These are phyloP conservation scores for Pichia pseudocactophila DNA, from an alignment of 805 yeast genomes.

Conservation along the genomic window DNA sequence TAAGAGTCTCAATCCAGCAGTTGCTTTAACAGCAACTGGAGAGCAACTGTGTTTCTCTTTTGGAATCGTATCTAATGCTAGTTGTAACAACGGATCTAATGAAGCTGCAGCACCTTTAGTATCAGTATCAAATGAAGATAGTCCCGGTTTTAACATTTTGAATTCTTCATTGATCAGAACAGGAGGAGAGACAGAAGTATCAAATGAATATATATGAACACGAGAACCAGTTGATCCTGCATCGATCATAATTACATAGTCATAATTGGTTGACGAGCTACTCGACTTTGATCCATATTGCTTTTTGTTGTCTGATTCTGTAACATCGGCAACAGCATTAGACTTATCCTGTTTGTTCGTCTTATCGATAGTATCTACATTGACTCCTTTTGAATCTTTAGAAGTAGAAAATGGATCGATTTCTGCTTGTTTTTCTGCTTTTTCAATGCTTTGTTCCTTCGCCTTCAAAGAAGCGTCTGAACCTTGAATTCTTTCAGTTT, in stretches of 20 bases:
- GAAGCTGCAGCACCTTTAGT: slow-evolving; percentile 83
- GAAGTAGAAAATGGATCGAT: background rate
- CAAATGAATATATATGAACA: slow-evolving; percentile 88
- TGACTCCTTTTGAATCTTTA: background rate
- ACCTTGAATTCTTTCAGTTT: slow-evolving; percentile 9
- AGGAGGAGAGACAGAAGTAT: slow-evolving; percentile 81
- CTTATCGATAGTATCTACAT: background rate
- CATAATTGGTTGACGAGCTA: slow-evolving; percentile 26
- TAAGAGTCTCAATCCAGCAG: slow-evolving; percentile 87
- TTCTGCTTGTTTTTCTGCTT: slow-evolving; percentile 2
- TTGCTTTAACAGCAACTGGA: slow-evolving; percentile 94
- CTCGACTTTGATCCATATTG: background rate
- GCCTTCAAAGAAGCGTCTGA: slow-evolving; percentile 13
- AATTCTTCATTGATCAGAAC: slow-evolving; percentile 69
- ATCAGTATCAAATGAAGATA: slow-evolving; percentile 76
- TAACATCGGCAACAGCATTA: too few relatives aligned
- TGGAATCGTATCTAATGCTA: slow-evolving; percentile 76
- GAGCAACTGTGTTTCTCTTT: slow-evolving; percentile 64
- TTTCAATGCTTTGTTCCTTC: slow-evolving; percentile 8
- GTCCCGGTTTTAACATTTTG: slow-evolving; percentile 86
- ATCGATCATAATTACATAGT: slow-evolving; percentile 88
- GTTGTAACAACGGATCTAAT: slow-evolving; percentile 68
- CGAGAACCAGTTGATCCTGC: slow-evolving; percentile 98
- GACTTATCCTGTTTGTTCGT: too few relatives aligned
- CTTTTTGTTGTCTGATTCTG: too few relatives aligned